phyloP scores from a whole-genome alignment of 164 flowering plant genomes.

The Paratinospora sagittata region DNA sequence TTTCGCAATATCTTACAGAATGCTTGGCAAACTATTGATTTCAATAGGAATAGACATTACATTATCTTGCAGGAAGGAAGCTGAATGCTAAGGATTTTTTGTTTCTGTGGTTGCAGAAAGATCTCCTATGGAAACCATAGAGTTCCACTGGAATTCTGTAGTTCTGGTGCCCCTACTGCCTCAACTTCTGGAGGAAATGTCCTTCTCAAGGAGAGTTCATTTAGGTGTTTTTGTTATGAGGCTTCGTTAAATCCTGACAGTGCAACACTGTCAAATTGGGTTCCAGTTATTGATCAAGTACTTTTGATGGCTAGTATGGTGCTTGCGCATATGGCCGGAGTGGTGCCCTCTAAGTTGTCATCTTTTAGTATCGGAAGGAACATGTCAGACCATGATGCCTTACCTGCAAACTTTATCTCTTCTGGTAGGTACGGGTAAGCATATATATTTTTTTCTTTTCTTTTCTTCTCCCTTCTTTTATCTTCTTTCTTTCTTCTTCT shows the following conservation, averaged over 20 bases:
- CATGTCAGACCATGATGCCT: constrained; percentile 16
- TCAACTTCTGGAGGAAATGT: constrained; percentile 14
- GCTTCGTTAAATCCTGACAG: constrained; percentile 38
- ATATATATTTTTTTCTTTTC: too few species aligned
- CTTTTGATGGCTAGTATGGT: constrained; percentile 59
- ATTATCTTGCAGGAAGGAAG: background rate
- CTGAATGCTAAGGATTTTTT: constrained; percentile 6
- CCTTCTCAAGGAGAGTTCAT: constrained; percentile 14
- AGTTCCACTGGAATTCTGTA: constrained; percentile 14
- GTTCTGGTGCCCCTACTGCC: constrained; percentile 11
- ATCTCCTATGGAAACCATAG: constrained; percentile 15
- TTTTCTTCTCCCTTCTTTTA: too few species aligned
- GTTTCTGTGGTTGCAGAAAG: constrained; percentile 27
- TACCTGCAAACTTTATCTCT: constrained; percentile 28
- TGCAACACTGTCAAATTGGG: constrained; percentile 43
- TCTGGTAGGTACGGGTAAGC: constrained; percentile 93
- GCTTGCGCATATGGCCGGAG: constrained; percentile 87
- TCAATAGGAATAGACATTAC: background rate
- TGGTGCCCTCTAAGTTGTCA: constrained; percentile 41
- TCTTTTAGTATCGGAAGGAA: constrained; percentile 21
- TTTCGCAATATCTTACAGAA: too few species aligned
- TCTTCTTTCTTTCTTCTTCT: background rate
- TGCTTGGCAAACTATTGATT: background rate
- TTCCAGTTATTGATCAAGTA: constrained; percentile 58
- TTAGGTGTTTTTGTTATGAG: constrained; percentile 43